Base-by-base conservation (phyloP, 306 rosid genomes). In the Malus sylvestris region DNA sequence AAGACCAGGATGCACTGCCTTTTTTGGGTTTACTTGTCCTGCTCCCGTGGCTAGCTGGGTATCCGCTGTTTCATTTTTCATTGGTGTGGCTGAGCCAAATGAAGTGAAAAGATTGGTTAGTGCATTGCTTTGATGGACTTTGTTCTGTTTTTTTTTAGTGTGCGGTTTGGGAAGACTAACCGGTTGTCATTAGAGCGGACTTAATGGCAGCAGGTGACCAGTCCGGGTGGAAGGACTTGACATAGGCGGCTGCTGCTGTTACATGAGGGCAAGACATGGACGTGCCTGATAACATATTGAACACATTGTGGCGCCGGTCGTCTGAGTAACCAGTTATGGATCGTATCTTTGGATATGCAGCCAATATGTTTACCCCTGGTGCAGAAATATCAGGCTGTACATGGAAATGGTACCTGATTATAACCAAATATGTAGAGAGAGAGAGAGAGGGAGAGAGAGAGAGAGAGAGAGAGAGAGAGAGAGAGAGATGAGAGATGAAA, bases 181-280 rank as follows among this genome's bases (percentile, higher is more conserved):
- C 97, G 2, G 96, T 88, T 78, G 97, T 93, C 93, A 91, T 91
- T 78, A 93, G 90, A 76, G 98, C 93, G 8, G 98, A 93, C 87
- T 91, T 93, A 83, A 93, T 81, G n/a, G 98, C 97, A 35, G 97
- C 93, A 18, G 97, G 97, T 44, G 88, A 88, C 98, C 98, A 91
- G 15, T 87, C 83, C 9, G 96, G 96, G 82, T 93, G 98, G 84
- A 89, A 87, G 74, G 96, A 81, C 82, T 89, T 89, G 91, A 91
- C 87, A 62, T 84, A 89, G 40, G 93, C 96, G 8, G 96, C 96
- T 15, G 96, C 87, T 0, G 89, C 96, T 2, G 82, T n/a, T 30
- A 69, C 98, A 73, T 93, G 98, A 13, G 97, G 97, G 81, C 93
- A 89, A 8, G 98, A 70, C 97, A 93, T 93, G 25, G 97, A 93